Percentiles rank a stretch among this genome's conserved stretches.
phyloP scores from a whole-genome alignment of 768 basidiomycete genomes.

The Hydnomerulius pinastri region DNA sequence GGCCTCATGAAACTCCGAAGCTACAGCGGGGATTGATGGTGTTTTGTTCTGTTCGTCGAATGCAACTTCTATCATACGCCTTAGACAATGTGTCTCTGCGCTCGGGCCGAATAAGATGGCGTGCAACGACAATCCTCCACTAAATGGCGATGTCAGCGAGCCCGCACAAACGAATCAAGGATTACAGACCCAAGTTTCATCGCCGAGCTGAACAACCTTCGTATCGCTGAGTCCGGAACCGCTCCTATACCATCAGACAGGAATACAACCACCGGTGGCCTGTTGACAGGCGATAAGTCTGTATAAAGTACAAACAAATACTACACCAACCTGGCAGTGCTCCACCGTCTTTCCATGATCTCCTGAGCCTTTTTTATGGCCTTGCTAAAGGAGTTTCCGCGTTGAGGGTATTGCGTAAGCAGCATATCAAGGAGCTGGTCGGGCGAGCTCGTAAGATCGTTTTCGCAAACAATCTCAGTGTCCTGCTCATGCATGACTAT shows the following conservation, averaged over 20 bases:
- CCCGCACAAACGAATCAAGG: background rate
- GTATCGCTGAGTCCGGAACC: slow-evolving; percentile 35
- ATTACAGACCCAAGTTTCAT: slow-evolving; percentile 42
- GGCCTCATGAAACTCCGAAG: slow-evolving; percentile 52
- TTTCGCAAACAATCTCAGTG: slow-evolving; percentile 30
- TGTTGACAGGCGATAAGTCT: slow-evolving; percentile 11
- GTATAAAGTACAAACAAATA: background rate
- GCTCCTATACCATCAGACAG: slow-evolving; percentile 55
- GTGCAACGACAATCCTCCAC: slow-evolving; percentile 58
- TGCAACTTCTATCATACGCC: slow-evolving; percentile 52
- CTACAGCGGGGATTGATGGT: slow-evolving; percentile 22
- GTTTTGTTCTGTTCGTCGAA: slow-evolving; percentile 43
- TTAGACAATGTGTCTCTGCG: slow-evolving; percentile 26
- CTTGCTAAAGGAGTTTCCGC: slow-evolving; percentile 44
- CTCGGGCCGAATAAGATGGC: slow-evolving; percentile 53
- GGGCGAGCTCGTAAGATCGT: slow-evolving; percentile 47
- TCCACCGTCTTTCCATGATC: slow-evolving; percentile 46
- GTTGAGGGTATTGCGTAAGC: slow-evolving; percentile 33
- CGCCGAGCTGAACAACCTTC: slow-evolving; percentile 37
- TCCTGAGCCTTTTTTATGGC: slow-evolving; percentile 42
- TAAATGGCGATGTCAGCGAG: slow-evolving; percentile 18
- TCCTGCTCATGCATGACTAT: slow-evolving; percentile 46
- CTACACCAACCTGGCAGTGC: slow-evolving; percentile 38
- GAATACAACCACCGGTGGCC: slow-evolving; percentile 55
- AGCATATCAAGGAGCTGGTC: slow-evolving; percentile 44